Percentiles rank a stretch among this genome's conserved stretches.
Conservation (phyloP, 2,329 filamentous ascomycete genomes). For the Myriosclerotinia duriaeana region DNA sequence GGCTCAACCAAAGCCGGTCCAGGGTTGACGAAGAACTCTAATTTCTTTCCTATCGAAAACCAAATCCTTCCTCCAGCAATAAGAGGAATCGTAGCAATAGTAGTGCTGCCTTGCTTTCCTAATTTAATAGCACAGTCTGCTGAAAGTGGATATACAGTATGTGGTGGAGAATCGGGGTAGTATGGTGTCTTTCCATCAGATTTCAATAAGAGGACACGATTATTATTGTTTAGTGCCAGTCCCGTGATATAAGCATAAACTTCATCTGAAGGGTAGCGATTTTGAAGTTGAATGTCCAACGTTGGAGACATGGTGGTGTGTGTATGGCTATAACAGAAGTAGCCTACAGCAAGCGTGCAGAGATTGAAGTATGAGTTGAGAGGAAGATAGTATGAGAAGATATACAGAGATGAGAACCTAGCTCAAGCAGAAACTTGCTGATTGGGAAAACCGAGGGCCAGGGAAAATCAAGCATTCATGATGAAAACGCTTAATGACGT, state of each 20-base stretch:
- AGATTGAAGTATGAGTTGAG: background rate
- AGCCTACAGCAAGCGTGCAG: background rate
- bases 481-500: constrained; percentile 18
- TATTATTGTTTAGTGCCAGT: constrained; percentile 57
- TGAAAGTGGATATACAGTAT: constrained; percentile 51
- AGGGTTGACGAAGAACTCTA: constrained; percentile 70
- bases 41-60: constrained; percentile 60
- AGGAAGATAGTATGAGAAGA: background rate
- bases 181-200: constrained; percentile 66
- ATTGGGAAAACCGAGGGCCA: background rate
- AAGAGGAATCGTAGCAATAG: constrained; percentile 64
- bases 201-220: constrained; percentile 60
- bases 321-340: background rate
- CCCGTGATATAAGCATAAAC: constrained; percentile 73
- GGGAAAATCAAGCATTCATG: background rate
- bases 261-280: constrained; percentile 60
- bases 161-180: constrained; percentile 59
- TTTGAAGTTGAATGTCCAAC: constrained; percentile 62
- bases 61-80: constrained; percentile 71
- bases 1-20: constrained; percentile 71
- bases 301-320: constrained; percentile 22
- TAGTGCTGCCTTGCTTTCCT: constrained; percentile 59
- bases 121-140: constrained; percentile 63
- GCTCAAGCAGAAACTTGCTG: background rate
- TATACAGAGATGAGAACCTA: background rate